These are phyloP conservation scores for Botrytis galanthina DNA, from an alignment of 2,329 filamentous ascomycete species.

Conservation along the genomic window DNA sequence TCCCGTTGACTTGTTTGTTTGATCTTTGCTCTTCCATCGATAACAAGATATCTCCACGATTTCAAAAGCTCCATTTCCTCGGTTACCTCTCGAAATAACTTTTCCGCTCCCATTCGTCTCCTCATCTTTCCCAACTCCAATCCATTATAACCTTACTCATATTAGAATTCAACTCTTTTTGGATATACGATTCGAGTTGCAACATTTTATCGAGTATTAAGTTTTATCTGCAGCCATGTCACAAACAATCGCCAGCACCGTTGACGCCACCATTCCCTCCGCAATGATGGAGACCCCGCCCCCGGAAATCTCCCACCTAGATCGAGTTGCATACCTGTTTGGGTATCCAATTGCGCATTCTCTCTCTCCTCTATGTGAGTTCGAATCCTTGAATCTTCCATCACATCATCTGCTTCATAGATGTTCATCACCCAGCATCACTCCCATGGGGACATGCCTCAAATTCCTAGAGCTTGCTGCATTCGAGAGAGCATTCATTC, in stretches of 20 bases:
- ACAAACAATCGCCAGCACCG: slow-evolving; percentile 13
- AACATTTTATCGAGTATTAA: neutral
- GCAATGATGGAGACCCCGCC: slow-evolving; percentile 25
- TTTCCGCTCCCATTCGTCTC: neutral
- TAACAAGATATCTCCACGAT: neutral
- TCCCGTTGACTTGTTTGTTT: neutral
- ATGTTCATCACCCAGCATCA: neutral
- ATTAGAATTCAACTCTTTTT: neutral
- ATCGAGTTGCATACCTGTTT: slow-evolving; percentile 49
- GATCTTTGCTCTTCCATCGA: neutral
- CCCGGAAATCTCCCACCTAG: slow-evolving; percentile 27
- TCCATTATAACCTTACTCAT: neutral
- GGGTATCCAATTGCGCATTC: slow-evolving; percentile 56
- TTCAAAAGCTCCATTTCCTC: slow-evolving; percentile 8
- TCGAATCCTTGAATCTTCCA: neutral
- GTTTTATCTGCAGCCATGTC: slow-evolving; percentile 18
- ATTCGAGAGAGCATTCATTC: neutral
- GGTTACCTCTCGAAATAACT: neutral
- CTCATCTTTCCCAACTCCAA: neutral
- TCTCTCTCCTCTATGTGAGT: slow-evolving; percentile 42
- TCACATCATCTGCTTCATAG: neutral
- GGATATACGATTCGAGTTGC: slow-evolving; percentile 2
- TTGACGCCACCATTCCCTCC: slow-evolving; percentile 15
- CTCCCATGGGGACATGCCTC: neutral
- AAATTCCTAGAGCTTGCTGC: neutral